These are phyloP conservation scores for Acrocalymma vagum DNA, from an alignment of 2,329 filamentous ascomycete genomes.

Conservation along the genomic window DNA sequence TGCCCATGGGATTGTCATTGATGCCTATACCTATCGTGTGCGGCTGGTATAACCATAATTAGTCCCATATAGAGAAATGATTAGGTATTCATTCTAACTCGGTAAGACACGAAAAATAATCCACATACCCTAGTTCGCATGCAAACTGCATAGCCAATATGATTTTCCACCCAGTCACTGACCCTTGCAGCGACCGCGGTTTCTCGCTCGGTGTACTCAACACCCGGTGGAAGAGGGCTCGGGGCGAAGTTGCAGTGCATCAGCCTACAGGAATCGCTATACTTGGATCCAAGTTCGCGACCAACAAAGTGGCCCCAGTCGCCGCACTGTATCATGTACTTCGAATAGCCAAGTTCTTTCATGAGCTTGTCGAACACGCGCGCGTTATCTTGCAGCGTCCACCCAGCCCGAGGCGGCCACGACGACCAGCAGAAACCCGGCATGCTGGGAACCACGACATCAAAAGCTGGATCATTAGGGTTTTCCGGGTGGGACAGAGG, in stretches of 20 bases:
- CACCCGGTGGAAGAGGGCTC: slow-evolving; percentile 43
- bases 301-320: slow-evolving; percentile 54
- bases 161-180: slow-evolving; percentile 40
- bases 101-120: too few species aligned
- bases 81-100: too few species aligned
- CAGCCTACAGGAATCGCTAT: slow-evolving; percentile 46
- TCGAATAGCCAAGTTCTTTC: slow-evolving; percentile 49
- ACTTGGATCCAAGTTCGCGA: slow-evolving; percentile 47
- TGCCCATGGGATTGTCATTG: slow-evolving; percentile 54
- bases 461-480: slow-evolving; percentile 53
- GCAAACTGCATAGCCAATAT: slow-evolving; percentile 53
- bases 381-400: slow-evolving; percentile 57
- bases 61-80: too few species aligned
- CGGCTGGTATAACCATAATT: too few species aligned
- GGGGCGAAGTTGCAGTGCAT: slow-evolving; percentile 55
- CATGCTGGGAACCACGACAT: slow-evolving; percentile 66
- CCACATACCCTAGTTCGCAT: too few species aligned
- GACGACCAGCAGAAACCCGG: slow-evolving; percentile 47
- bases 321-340: slow-evolving; percentile 50
- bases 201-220: slow-evolving; percentile 45
- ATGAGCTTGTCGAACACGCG: slow-evolving; percentile 36
- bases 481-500: slow-evolving; percentile 42
- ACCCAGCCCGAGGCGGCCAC: slow-evolving; percentile 22
- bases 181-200: slow-evolving; percentile 43
- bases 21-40: slow-evolving; percentile 54